Percentiles rank a stretch among this genome's conserved stretches.
phyloP scores from a whole-genome alignment of 2,329 filamentous ascomycete species.

The Seiridium unicorne region DNA sequence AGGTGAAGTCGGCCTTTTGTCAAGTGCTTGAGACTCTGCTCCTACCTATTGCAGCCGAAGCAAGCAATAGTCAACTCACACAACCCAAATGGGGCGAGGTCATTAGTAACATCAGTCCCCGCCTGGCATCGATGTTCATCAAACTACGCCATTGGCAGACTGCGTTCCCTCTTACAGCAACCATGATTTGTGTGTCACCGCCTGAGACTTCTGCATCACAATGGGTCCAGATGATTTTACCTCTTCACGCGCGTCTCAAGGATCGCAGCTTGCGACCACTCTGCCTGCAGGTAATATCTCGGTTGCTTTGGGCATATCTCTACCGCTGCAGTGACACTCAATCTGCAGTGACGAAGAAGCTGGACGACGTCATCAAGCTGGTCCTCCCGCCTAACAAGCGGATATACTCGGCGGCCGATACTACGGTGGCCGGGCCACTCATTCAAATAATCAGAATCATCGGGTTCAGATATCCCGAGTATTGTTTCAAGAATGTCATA shows the following conservation, averaged over 20 bases:
- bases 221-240: conserved; percentile 80
- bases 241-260: conserved; percentile 78
- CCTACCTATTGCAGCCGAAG: conserved; percentile 80
- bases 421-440: conserved; percentile 80
- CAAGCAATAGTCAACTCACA: conserved; percentile 71
- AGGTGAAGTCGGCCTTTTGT: conserved; percentile 92
- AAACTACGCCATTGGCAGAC: conserved; percentile 92
- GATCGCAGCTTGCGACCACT: conserved; percentile 76
- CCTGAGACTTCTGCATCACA: conserved; percentile 80
- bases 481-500: conserved; percentile 90
- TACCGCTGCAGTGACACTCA: conserved; percentile 77
- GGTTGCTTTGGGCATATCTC: conserved; percentile 91
- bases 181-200: conserved; percentile 84
- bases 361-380: conserved; percentile 86
- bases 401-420: conserved; percentile 79
- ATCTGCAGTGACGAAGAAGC: conserved; percentile 68
- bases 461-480: conserved; percentile 88
- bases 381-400: conserved; percentile 79
- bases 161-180: conserved; percentile 83
- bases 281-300: conserved; percentile 85
- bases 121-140: conserved; percentile 78
- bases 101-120: conserved; percentile 72
- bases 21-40: conserved; percentile 85
- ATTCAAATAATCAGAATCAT: conserved; percentile 94
- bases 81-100: conserved; percentile 86